These are phyloP conservation scores for Neophaeococcomyces mojaviensis DNA, from an alignment of 2,329 filamentous ascomycete species.

Conservation along the genomic window DNA sequence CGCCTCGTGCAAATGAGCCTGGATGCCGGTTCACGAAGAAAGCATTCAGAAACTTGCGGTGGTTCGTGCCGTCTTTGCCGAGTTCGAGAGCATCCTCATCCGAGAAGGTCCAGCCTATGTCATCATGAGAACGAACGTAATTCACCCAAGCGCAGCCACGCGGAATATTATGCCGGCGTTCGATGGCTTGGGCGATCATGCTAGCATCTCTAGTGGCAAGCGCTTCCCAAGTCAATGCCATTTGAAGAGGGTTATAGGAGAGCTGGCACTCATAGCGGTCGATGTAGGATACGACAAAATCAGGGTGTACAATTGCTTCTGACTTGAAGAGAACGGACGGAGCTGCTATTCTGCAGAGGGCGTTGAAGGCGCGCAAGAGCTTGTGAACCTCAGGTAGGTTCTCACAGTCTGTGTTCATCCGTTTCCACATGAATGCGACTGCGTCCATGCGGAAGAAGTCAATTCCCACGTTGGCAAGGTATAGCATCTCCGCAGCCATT, in stretches of 20 bases:
- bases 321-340: slow-evolving; percentile 22
- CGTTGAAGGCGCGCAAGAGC: slow-evolving; percentile 21
- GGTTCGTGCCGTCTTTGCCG: slow-evolving; percentile 17
- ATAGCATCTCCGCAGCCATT: slow-evolving; percentile 22
- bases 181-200: slow-evolving; percentile 21
- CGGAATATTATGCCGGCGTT: slow-evolving; percentile 20
- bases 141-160: slow-evolving; percentile 22
- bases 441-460: slow-evolving; percentile 23
- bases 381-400: slow-evolving; percentile 22
- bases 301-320: slow-evolving; percentile 21
- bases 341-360: slow-evolving; percentile 19
- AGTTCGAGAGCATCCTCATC: slow-evolving; percentile 20
- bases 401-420: slow-evolving; percentile 22
- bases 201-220: slow-evolving; percentile 19
- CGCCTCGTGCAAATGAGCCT: slow-evolving; percentile 19
- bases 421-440: slow-evolving; percentile 23
- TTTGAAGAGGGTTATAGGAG: slow-evolving; percentile 21
- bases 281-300: slow-evolving; percentile 21
- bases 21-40: slow-evolving; percentile 22
- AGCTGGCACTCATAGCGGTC: slow-evolving; percentile 21
- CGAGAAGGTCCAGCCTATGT: slow-evolving; percentile 22
- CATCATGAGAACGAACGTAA: slow-evolving; percentile 21
- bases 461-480: slow-evolving; percentile 20
- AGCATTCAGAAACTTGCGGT: slow-evolving; percentile 21
- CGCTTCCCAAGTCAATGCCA: slow-evolving; percentile 21